phyloP scores from a whole-genome alignment of 306 rosid genomes.

The Castanopsis chinensis region DNA sequence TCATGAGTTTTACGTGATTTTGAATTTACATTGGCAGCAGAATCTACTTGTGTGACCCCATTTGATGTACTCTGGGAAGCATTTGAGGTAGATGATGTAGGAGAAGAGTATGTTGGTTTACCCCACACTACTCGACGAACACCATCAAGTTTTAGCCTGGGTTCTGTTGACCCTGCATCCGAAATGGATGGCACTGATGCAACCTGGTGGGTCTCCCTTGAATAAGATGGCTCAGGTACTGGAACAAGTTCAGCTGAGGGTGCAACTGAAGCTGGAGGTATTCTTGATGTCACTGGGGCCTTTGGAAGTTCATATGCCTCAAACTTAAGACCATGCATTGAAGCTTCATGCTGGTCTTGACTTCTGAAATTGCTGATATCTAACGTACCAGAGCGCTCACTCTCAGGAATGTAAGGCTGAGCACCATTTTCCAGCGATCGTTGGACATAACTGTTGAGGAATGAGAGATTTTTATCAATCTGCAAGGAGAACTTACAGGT shows the following conservation, averaged over 20 bases:
- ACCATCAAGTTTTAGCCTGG: slow-evolving; percentile 79
- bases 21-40: slow-evolving; percentile 35
- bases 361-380: slow-evolving; percentile 44
- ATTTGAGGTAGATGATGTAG: slow-evolving; percentile 39
- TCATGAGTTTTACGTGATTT: slow-evolving; percentile 51
- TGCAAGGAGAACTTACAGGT: slow-evolving; percentile 29
- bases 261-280: slow-evolving; percentile 38
- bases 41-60: slow-evolving; percentile 52
- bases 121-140: slow-evolving; percentile 94
- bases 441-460: slow-evolving; percentile 62
- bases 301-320: slow-evolving; percentile 85
- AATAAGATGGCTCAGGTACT: slow-evolving; percentile 57
- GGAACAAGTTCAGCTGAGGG: slow-evolving; percentile 65
- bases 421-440: slow-evolving; percentile 73
- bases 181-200: slow-evolving; percentile 45
- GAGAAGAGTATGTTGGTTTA: slow-evolving; percentile 53
- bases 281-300: slow-evolving; percentile 50
- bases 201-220: slow-evolving; percentile 52
- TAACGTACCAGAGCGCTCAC: slow-evolving; percentile 48
- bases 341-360: slow-evolving; percentile 61
- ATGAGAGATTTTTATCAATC: slow-evolving; percentile 67
- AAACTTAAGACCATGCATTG: slow-evolving; percentile 65
- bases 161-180: slow-evolving; percentile 55
- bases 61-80: slow-evolving; percentile 55
- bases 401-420: slow-evolving; percentile 73